phyloP scores from a whole-genome alignment of 2,329 filamentous ascomycete species.

The Apiospora aurea region DNA sequence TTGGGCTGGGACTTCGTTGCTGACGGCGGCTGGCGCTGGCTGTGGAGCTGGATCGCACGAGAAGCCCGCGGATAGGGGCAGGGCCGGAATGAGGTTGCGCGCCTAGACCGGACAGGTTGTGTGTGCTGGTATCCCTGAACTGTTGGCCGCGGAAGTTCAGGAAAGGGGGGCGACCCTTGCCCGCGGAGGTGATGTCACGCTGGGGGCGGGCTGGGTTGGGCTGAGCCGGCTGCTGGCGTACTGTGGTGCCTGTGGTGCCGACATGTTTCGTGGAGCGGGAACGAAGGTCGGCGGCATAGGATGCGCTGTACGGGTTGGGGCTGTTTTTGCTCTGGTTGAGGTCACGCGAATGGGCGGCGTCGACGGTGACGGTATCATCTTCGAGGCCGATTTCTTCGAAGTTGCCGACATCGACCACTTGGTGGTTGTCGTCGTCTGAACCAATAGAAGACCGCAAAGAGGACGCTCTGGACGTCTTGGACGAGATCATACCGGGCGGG shows the following conservation, averaged over 20 bases:
- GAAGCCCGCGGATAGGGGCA: slow-evolving; percentile 44
- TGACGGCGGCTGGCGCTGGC: slow-evolving; percentile 49
- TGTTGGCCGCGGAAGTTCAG: slow-evolving; percentile 53
- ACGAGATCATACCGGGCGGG: slow-evolving; percentile 79
- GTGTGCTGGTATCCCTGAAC: slow-evolving; percentile 53
- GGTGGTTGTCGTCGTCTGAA: slow-evolving; percentile 72
- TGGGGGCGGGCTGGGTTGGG: slow-evolving; percentile 35
- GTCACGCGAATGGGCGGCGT: slow-evolving; percentile 44
- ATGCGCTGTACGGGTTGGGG: slow-evolving; percentile 58
- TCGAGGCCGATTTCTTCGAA: slow-evolving; percentile 95
- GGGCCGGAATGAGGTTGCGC: slow-evolving; percentile 40
- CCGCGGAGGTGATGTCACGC: slow-evolving; percentile 41
- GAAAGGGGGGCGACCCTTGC: slow-evolving; percentile 50
- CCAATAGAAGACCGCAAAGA: slow-evolving; percentile 79
- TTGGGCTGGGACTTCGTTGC: slow-evolving; percentile 61
- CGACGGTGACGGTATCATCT: slow-evolving; percentile 61
- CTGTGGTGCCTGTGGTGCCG: slow-evolving; percentile 31
- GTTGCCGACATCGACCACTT: slow-evolving; percentile 76
- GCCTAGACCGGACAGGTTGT: slow-evolving; percentile 43
- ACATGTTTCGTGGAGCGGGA: slow-evolving; percentile 41
- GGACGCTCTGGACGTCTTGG: slow-evolving; percentile 90
- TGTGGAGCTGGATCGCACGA: slow-evolving; percentile 49
- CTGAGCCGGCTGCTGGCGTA: neutral
- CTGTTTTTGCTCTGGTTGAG: slow-evolving; percentile 44
- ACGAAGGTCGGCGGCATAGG: slow-evolving; percentile 52